These are phyloP conservation scores for Tolypocladium amazonense DNA, from an alignment of 2,329 filamentous ascomycete genomes.

Conservation along the genomic window DNA sequence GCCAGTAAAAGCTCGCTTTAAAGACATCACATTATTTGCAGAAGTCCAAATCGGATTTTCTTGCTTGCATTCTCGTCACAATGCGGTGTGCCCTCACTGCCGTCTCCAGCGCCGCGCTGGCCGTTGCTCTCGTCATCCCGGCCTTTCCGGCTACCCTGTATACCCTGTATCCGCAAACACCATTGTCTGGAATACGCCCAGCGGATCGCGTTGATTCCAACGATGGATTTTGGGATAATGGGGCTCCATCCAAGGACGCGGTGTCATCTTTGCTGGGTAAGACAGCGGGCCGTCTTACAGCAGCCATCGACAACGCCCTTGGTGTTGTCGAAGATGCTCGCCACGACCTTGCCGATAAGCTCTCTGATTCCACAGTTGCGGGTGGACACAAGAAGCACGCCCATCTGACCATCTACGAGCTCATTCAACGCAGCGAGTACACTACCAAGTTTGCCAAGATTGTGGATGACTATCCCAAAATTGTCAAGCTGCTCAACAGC, in stretches of 20 bases:
- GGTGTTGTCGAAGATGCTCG: constrained; percentile 1
- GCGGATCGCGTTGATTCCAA: neutral
- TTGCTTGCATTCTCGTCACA: too few species aligned
- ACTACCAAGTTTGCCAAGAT: constrained; percentile 67
- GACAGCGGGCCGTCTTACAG: neutral
- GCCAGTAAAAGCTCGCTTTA: neutral
- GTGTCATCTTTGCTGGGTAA: neutral
- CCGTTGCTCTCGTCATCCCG: neutral
- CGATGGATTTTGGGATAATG: neutral
- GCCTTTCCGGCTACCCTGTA: neutral
- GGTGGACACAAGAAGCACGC: neutral
- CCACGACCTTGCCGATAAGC: neutral
- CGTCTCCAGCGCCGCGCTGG: neutral
- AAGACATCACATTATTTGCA: neutral
- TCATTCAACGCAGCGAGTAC: constrained; percentile 65
- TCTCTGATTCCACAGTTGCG: neutral
- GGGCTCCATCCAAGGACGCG: neutral
- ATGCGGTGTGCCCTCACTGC: neutral
- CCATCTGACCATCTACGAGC: constrained; percentile 58
- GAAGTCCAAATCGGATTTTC: neutral
- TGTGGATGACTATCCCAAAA: constrained; percentile 60
- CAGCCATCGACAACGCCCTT: neutral
- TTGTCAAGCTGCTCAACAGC: constrained; percentile 64
- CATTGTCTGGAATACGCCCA: neutral
- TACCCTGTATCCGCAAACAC: neutral